Conservation (phyloP, 768 basidiomycete species). For the Heimioporus sp. region DNA sequence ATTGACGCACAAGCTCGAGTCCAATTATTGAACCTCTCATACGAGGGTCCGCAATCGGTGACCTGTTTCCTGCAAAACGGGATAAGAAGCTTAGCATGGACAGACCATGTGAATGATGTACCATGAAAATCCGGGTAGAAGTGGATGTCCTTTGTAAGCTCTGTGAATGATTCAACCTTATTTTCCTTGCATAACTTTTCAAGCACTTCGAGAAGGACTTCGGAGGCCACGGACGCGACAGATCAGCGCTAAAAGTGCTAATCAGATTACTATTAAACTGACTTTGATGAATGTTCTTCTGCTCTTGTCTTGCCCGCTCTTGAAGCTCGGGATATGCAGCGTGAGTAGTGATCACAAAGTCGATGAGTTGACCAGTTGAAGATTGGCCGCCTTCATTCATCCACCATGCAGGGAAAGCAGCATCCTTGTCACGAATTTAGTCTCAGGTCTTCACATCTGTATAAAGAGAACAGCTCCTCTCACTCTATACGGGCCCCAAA, state of each 20-base stretch:
- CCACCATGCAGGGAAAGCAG: slow-evolving; percentile 94
- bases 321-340: slow-evolving; percentile 75
- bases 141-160: slow-evolving; percentile 87
- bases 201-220: slow-evolving; percentile 74
- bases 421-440: slow-evolving; percentile 48
- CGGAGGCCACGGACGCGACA: not conserved
- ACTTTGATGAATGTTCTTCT: slow-evolving; percentile 61
- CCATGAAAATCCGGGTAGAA: slow-evolving; percentile 96
- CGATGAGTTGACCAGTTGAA: slow-evolving; percentile 92
- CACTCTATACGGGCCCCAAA: slow-evolving; percentile 90
- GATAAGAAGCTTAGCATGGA: not conserved
- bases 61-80: slow-evolving; percentile 74
- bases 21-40: slow-evolving; percentile 94
- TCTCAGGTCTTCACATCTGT: not conserved
- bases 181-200: slow-evolving; percentile 60
- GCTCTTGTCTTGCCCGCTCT: slow-evolving; percentile 55
- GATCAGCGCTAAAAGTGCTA: not conserved
- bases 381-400: slow-evolving; percentile 99
- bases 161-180: slow-evolving; percentile 62
- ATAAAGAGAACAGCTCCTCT: not conserved
- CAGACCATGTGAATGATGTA: slow-evolving; percentile 23
- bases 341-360: slow-evolving; percentile 93
- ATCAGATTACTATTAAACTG: not conserved
- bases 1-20: slow-evolving; percentile 60
- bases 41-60: slow-evolving; percentile 91